Evolutionary conservation across 495 filamentous ascomycete genomes (phyloP), one percentile per base, ranked within the genome.

Genomic region (Penicillium macrosclerotiorum): DNA sequence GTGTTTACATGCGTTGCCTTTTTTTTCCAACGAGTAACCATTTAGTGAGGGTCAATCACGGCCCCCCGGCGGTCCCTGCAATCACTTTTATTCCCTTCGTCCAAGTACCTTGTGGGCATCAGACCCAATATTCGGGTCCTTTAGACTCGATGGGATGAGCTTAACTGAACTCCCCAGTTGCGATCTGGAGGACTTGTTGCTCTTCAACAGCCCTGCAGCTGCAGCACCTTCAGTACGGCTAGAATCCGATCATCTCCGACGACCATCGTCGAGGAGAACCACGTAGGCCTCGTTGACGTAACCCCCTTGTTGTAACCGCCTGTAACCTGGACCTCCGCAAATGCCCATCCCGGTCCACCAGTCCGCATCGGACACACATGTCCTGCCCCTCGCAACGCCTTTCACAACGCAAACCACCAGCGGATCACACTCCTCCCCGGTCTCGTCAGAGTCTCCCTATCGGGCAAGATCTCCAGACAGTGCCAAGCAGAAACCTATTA

Each of bases 41-140:
- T 12, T 12, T 35, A 49, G 35, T 39, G 34, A 35, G 27, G 38
- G 13, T 57, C 45, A 53, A 50, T 43, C 6, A 18, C 30, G 29
- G 20, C 38, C 8, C n/a, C 31, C 8, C 26, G 8, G 45, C 36
- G 45, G 48, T 47, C 38, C 29, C 32, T 48, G 20, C n/a, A 44
- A 19, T 6, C 35, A 50, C 45, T 61, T 58, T 55, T 61, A 61
- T 61, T 49, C 40, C 26, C 50, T 20, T 49, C 43, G 23, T 7
- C 5, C 47, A 58, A 50, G 58, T 52, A 61, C 58, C 58, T 61
- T 61, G 58, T 37, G 54, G 51, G 54, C 51, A 61, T 47, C 47
- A 23, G 47, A 47, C 42, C 54, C 45, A 47, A 47, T 42, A 7
- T 35, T 58, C 19, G 37, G 51, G 23, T 33, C 31, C 9, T 37